Evolutionary conservation across 352 stramenopile species (phyloP).

Genomic region (Paralagenidium karlingii): DNA sequence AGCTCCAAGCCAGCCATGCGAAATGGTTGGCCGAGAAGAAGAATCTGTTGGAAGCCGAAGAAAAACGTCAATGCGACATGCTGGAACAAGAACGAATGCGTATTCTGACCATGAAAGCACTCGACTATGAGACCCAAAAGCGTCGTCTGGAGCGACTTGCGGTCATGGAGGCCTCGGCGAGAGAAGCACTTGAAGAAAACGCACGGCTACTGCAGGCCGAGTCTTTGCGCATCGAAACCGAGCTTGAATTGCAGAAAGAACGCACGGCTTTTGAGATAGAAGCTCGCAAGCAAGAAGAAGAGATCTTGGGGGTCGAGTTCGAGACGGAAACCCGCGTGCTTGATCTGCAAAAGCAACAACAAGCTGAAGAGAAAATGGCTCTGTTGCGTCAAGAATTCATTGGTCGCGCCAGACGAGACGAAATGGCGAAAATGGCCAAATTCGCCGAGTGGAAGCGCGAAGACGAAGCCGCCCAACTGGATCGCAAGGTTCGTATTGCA

Average conservation of each 20-base stretch:
- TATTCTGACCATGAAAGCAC: conserved; percentile 51
- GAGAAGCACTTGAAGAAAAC: conserved; percentile 49
- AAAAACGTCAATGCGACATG: conserved; percentile 39
- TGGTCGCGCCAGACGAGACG: conserved; percentile 53
- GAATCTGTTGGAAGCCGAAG: conserved; percentile 38
- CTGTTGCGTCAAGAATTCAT: conserved; percentile 57
- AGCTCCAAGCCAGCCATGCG: conserved; percentile 43
- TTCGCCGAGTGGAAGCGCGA: conserved; percentile 67
- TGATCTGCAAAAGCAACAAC: conserved; percentile 38
- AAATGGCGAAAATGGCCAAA: conserved; percentile 50
- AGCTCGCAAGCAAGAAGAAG: conserved; percentile 63
- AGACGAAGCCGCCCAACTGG: conserved; percentile 25
- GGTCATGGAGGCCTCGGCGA: conserved; percentile 40
- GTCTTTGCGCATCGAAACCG: conserved; percentile 32
- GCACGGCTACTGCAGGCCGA: conserved; percentile 49
- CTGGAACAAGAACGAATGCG: conserved; percentile 45
- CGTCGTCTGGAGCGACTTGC: conserved; percentile 42
- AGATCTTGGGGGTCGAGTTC: conserved; percentile 55
- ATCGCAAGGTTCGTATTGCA: conserved; percentile 16
- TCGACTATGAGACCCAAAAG: conserved; percentile 58
- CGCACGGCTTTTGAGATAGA: conserved; percentile 51
- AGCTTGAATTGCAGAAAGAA: conserved; percentile 41
- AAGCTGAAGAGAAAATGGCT: conserved; percentile 54
- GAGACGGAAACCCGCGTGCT: conserved; percentile 51
- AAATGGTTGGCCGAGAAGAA: conserved; percentile 55